These are phyloP conservation scores for Leccinum sublutescens DNA, from an alignment of 768 basidiomycete species.

Conservation along the genomic window DNA sequence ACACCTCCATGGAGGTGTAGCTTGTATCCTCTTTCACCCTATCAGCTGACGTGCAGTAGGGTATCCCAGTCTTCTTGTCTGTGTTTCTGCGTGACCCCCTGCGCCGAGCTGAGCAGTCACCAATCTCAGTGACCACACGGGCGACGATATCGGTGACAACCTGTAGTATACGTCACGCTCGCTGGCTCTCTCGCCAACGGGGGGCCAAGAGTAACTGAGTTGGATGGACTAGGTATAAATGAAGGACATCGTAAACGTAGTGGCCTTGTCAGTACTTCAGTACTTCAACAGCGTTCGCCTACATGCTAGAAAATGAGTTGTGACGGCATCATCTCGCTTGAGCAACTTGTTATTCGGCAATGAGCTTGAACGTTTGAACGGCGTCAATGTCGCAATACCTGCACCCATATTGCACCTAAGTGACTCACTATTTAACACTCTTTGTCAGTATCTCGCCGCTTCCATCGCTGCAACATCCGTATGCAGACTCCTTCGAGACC, in stretches of 20 bases:
- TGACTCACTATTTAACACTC: neutral
- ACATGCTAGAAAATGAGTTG: too few species aligned
- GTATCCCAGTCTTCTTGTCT: neutral
- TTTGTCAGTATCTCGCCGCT: neutral
- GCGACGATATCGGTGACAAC: too few species aligned
- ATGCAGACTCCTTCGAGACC: neutral
- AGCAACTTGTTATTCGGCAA: too few species aligned
- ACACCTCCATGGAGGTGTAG: neutral
- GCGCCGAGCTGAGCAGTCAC: neutral
- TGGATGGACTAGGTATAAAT: too few species aligned
- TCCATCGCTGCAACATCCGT: neutral
- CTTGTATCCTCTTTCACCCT: neutral
- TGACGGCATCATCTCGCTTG: neutral
- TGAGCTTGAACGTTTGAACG: too few species aligned
- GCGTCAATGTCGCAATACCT: too few species aligned
- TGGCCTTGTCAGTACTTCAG: too few species aligned
- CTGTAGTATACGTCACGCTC: too few species aligned
- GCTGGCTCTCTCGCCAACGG: neutral
- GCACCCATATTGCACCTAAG: too few species aligned
- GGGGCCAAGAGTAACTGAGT: neutral
- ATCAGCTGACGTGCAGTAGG: neutral
- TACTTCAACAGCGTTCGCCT: too few species aligned
- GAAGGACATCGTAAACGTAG: too few species aligned
- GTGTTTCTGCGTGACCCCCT: neutral
- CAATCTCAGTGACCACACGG: too few species aligned